Percentiles rank a stretch among this genome's conserved stretches.
phyloP scores from a whole-genome alignment of 1,284 basidiomycete genomes.

The Leccinum solheimii region DNA sequence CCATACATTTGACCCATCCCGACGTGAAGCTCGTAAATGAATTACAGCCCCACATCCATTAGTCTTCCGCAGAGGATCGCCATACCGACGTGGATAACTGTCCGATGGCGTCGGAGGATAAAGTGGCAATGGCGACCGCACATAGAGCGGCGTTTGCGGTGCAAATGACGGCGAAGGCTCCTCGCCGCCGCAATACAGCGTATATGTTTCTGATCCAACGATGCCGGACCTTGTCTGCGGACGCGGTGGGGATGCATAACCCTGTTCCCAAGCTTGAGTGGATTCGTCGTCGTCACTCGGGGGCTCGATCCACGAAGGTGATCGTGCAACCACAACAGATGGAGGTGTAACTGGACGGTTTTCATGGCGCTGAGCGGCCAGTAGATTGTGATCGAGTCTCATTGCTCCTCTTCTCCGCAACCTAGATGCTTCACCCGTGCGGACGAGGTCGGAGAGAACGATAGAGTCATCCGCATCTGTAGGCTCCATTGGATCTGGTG shows the following conservation, averaged over 20 bases:
- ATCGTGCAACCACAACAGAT: constrained; percentile 30
- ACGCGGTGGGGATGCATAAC: constrained; percentile 32
- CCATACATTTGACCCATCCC: constrained; percentile 54
- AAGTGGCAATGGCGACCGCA: constrained; percentile 41
- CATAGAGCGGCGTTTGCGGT: constrained; percentile 24
- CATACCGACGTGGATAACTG: constrained; percentile 17
- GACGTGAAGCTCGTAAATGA: constrained; percentile 53
- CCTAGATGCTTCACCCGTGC: constrained; percentile 68
- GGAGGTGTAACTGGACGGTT: constrained; percentile 28
- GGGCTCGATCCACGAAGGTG: constrained; percentile 38
- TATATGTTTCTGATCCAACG: constrained; percentile 34
- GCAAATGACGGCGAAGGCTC: constrained; percentile 11
- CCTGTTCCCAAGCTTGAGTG: constrained; percentile 36
- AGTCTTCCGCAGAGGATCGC: constrained; percentile 21
- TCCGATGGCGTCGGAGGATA: constrained; percentile 32
- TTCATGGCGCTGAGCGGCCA: constrained; percentile 33
- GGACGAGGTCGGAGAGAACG: constrained; percentile 66
- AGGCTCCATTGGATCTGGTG: constrained; percentile 27
- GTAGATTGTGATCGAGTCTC: constrained; percentile 51
- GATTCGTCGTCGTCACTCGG: constrained; percentile 37
- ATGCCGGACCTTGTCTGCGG: constrained; percentile 18
- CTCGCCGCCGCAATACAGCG: constrained; percentile 54
- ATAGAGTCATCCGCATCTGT: constrained; percentile 64
- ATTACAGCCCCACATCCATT: constrained; percentile 64
- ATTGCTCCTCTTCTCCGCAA: constrained; percentile 70